Evolutionary conservation across 2,329 filamentous ascomycete species (phyloP).

Genomic region (Botrytis hyacinthi): DNA sequence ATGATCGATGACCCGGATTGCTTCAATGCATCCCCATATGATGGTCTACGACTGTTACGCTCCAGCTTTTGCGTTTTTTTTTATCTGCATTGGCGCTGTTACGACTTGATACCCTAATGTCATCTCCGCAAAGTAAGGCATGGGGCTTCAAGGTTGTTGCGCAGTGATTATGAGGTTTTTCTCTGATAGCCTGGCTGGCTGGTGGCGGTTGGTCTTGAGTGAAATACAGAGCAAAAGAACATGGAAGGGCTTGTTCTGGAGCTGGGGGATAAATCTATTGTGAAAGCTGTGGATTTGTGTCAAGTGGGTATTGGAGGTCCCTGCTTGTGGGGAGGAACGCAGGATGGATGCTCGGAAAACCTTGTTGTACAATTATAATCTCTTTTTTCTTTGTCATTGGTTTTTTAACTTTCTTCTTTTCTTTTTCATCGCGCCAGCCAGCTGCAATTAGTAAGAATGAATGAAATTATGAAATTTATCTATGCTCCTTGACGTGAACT

Average conservation of each 20-base stretch:
- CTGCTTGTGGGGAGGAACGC: slow-evolving; percentile 25
- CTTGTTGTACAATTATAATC: slow-evolving; percentile 40
- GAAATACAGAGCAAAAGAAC: slow-evolving; percentile 30
- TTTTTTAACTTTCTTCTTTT: slow-evolving; percentile 13
- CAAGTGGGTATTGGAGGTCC: slow-evolving; percentile 3
- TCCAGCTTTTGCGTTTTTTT: slow-evolving; percentile 10
- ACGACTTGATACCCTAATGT: slow-evolving; percentile 9
- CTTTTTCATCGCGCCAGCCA: slow-evolving; percentile 34
- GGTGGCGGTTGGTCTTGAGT: slow-evolving; percentile 23
- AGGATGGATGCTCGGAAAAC: slow-evolving; percentile 26
- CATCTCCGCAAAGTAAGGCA: not conserved
- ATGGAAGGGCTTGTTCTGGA: not conserved
- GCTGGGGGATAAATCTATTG: not conserved
- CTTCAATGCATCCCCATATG: slow-evolving; percentile 15
- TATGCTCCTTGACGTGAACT: not conserved
- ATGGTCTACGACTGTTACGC: slow-evolving; percentile 20
- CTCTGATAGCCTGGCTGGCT: slow-evolving; percentile 36
- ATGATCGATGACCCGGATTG: slow-evolving; percentile 20
- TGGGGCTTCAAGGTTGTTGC: slow-evolving; percentile 15
- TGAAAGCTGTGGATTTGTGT: slow-evolving; percentile 14
- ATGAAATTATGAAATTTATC: not conserved
- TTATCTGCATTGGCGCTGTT: slow-evolving; percentile 14
- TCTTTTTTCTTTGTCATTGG: slow-evolving; percentile 24
- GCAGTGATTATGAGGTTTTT: slow-evolving; percentile 23
- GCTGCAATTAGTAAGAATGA: slow-evolving; percentile 30